Conservation (phyloP, 139 green algal genomes). For the Chlorella sp. region DNA sequence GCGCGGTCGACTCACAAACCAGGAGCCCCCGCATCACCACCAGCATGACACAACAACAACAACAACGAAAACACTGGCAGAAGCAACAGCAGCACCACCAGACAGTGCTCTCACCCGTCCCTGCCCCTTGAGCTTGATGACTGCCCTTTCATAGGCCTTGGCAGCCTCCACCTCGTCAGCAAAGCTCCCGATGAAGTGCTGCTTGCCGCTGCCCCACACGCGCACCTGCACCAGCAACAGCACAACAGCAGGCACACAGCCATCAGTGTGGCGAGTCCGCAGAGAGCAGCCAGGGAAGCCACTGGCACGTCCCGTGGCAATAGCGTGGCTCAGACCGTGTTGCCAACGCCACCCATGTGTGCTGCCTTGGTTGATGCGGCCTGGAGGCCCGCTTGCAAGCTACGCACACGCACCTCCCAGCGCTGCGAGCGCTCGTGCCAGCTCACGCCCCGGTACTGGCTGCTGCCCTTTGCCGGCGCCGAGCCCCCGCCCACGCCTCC, state of each 20-base stretch:
- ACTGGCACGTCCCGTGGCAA: too few species aligned
- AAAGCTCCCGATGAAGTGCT: constrained; percentile 53
- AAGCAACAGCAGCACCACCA: background rate
- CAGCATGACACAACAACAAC: background rate
- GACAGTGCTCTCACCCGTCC: too few species aligned
- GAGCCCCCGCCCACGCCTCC: background rate
- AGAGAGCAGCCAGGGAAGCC: too few species aligned
- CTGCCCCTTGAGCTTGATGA: constrained; percentile 24
- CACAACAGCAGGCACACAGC: too few species aligned
- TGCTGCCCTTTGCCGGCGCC: constrained; percentile 29
- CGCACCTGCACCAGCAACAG: too few species aligned
- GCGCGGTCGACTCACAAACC: too few species aligned
- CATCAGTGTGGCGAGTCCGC: too few species aligned
- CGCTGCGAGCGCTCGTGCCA: constrained; percentile 41
- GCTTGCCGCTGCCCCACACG: constrained; percentile 46
- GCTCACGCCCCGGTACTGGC: constrained; percentile 36
- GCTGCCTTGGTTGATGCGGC: too few species aligned
- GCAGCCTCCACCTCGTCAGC: constrained; percentile 37
- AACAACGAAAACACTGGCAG: background rate
- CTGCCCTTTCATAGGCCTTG: constrained; percentile 38
- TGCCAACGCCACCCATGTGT: too few species aligned
- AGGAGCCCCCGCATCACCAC: too few species aligned
- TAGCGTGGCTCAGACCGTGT: too few species aligned
- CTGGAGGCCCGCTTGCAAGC: too few species aligned
- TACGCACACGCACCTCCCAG: constrained; percentile 32